phyloP scores from a whole-genome alignment of 352 stramenopile species.

The Phytophthora brassicae region DNA sequence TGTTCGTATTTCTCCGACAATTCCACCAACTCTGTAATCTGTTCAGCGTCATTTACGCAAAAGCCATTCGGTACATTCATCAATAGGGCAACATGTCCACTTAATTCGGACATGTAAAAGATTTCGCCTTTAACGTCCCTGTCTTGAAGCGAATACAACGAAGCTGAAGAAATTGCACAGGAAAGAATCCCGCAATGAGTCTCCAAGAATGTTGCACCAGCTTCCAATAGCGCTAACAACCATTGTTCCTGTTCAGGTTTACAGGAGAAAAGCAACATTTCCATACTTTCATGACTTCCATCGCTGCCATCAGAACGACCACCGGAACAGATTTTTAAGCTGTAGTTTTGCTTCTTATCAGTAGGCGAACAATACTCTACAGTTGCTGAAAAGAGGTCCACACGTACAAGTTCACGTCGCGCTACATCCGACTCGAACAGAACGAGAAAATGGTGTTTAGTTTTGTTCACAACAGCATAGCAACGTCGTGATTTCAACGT shows the following conservation, averaged over 20 bases:
- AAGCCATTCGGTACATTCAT: constrained; percentile 64
- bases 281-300: constrained; percentile 16
- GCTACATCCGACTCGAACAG: constrained; percentile 39
- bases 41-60: constrained; percentile 35
- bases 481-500: constrained; percentile 11
- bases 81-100: constrained; percentile 60
- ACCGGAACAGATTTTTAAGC: constrained; percentile 33
- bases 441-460: constrained; percentile 29
- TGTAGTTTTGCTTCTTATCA: constrained; percentile 1
- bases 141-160: constrained; percentile 80
- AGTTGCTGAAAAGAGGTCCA: constrained; percentile 30
- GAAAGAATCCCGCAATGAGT: constrained; percentile 30
- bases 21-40: constrained; percentile 78
- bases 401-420: constrained; percentile 18
- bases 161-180: constrained; percentile 39
- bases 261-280: constrained; percentile 37
- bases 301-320: constrained; percentile 1
- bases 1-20: constrained; percentile 59
- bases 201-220: constrained; percentile 51
- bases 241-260: constrained; percentile 48
- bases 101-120: constrained; percentile 63
- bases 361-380: constrained; percentile 30
- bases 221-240: constrained; percentile 46
- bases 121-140: constrained; percentile 54
- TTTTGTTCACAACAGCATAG: constrained; percentile 42